A percentile compares a stretch with the other conserved stretches of the same genome.
Conservation (phyloP, 139 green algal species). For the Closterium sp. region DNA sequence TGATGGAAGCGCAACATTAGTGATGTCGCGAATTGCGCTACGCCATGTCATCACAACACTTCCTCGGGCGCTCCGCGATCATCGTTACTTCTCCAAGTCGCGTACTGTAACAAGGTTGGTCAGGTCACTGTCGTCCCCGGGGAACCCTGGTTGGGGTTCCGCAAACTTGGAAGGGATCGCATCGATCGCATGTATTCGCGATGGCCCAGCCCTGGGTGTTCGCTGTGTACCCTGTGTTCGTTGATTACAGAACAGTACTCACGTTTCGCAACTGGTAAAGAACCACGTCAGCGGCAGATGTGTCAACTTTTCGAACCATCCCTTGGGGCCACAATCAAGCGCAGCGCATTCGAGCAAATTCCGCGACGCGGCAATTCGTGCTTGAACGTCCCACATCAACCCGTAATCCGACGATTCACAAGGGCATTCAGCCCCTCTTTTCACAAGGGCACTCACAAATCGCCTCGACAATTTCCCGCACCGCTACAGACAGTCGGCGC, state of each 20-base stretch:
- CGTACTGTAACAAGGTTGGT: too few relatives aligned
- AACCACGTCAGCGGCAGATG: not conserved
- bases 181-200: not conserved
- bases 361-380: not conserved
- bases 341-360: not conserved
- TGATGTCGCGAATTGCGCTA: not conserved
- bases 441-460: too few relatives aligned
- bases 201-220: too few relatives aligned
- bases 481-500: not conserved
- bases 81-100: not conserved
- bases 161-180: not conserved
- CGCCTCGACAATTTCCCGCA: not conserved
- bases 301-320: not conserved
- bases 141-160: too few relatives aligned
- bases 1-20: too few relatives aligned
- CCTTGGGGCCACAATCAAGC: not conserved
- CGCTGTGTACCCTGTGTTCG: too few relatives aligned
- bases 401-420: not conserved
- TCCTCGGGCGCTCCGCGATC: not conserved
- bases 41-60: not conserved
- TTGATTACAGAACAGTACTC: too few relatives aligned
- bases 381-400: not conserved
- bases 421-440: not conserved
- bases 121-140: too few relatives aligned
- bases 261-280: not conserved